phyloP scores from a whole-genome alignment of 768 basidiomycete species.

The Astraeus odoratus region DNA sequence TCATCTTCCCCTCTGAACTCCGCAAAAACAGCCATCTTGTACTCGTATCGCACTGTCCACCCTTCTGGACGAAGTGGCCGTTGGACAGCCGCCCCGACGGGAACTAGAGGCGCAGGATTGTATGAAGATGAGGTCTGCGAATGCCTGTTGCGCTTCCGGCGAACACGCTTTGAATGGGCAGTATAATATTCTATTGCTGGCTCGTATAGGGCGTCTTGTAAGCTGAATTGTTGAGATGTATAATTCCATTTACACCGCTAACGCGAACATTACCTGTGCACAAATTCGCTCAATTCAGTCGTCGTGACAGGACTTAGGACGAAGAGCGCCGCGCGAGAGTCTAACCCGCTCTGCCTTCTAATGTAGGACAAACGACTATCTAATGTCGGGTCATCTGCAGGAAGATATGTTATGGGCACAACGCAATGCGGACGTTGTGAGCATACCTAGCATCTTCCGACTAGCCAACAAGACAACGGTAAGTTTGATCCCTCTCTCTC shows the following conservation, averaged over 20 bases:
- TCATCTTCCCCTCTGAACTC: slow-evolving; percentile 93
- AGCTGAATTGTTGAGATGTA: slow-evolving; percentile 34
- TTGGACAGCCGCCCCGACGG: slow-evolving; percentile 32
- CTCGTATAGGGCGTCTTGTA: slow-evolving; percentile 86
- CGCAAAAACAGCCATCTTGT: slow-evolving; percentile 95
- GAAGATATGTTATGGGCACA: neutral
- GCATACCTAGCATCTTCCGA: slow-evolving; percentile 75
- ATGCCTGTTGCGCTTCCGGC: slow-evolving; percentile 82
- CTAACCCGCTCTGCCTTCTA: slow-evolving; percentile 80
- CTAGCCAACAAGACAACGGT: slow-evolving; percentile 93
- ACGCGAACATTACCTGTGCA: slow-evolving; percentile 50
- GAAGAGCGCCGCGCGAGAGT: slow-evolving; percentile 88
- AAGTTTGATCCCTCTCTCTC: slow-evolving; percentile 86
- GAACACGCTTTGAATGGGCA: slow-evolving; percentile 84
- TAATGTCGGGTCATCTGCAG: slow-evolving; percentile 72
- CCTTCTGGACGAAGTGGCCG: slow-evolving; percentile 76
- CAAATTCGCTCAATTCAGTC: slow-evolving; percentile 85
- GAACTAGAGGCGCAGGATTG: slow-evolving; percentile 37
- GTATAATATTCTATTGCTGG: slow-evolving; percentile 92
- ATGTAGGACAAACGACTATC: slow-evolving; percentile 84
- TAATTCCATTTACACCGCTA: neutral
- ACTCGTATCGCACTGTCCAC: slow-evolving; percentile 96
- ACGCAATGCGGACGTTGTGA: neutral
- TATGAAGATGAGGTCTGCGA: slow-evolving; percentile 51
- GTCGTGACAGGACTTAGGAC: slow-evolving; percentile 88